A percentile compares a stretch with the other conserved stretches of the same genome.
Conservation (phyloP, 1,139 yeast species). For the Pichia sp. region DNA sequence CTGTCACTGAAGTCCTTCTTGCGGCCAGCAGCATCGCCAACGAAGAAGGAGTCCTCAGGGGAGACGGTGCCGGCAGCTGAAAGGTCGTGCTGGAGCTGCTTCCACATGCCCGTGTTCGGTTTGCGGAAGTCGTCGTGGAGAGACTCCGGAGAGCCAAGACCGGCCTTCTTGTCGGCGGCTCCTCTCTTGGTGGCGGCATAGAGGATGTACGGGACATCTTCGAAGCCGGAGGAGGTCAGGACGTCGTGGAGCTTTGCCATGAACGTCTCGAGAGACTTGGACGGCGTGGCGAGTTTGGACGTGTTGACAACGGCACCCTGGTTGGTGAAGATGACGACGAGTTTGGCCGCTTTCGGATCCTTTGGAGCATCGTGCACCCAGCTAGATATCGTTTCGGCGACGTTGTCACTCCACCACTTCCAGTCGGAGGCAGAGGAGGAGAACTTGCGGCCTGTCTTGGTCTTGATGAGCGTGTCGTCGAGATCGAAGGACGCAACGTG, state of each 20-base stretch:
- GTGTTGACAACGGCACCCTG: conserved; percentile 66
- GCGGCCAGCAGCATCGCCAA: conserved; percentile 99
- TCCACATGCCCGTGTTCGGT: conserved; percentile 63
- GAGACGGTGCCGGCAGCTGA: conserved; percentile 27
- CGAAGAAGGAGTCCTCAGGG: conserved; percentile 53
- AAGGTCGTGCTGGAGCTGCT: conserved; percentile 28
- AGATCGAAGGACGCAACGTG: conserved; percentile 69
- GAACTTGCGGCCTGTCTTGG: conserved; percentile 58
- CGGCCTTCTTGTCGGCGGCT: conserved; percentile 23
- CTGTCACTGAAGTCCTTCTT: conserved; percentile 72
- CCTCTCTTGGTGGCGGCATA: conserved; percentile 65
- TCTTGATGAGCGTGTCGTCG: conserved; percentile 65
- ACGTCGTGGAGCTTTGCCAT: conserved; percentile 22
- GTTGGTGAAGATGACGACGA: conserved; percentile 69
- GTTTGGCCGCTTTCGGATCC: too few relatives aligned
- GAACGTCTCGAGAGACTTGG: conserved; percentile 32
- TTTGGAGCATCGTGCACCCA: conserved; percentile 8
- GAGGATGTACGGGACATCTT: conserved; percentile 41
- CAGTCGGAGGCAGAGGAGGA: conserved; percentile 64
- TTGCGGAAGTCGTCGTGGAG: conserved; percentile 56
- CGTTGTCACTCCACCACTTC: conserved; percentile 47
- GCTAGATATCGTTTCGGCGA: conserved; percentile 7
- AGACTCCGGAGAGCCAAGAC: conserved; percentile 34
- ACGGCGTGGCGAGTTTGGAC: conserved; percentile 14
- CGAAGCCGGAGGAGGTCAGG: conserved; percentile 6